Base-by-base conservation (phyloP, 2,329 filamentous ascomycete species). In the Mariannaea elegans region DNA sequence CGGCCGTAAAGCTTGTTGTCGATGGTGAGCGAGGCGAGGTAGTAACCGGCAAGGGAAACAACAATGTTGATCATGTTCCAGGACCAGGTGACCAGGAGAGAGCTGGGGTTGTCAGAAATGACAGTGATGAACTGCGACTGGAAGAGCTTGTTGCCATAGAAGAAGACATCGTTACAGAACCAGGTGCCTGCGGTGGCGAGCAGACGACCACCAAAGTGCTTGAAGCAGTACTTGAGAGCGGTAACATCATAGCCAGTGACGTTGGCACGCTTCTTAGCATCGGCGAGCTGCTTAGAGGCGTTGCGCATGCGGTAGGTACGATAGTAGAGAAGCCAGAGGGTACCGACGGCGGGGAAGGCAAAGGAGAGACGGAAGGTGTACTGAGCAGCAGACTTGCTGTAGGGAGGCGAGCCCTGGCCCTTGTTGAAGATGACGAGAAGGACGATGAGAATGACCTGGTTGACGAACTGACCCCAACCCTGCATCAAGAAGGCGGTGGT, bases 81-180 rank as follows among this genome's bases (percentile, higher is more conserved):
- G 45, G 92, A 82, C 94, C 94, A 98, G 61, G 85, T 89, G 31
- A 89, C 89, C 87, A 97, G 91, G 75, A 97, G 86, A 7, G 91
- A 93, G 32, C 82, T 78, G 64, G 87, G 85, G 65, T 84, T 78
- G 52, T 87, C 84, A 54, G 89, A 91, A 67, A 97, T 89, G 73
- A 95, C 90, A 29, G 81, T 82, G 79, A 97, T 97, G 80, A 97
- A 97, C 74, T 94, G 87, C 63, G 86, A 87, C 80, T 97, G 94
- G 86, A 97, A 97, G 53, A 97, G 89, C 85, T 97, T 97, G 89
- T 97, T 97, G 70, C 94, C 94, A 81, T 98, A 98, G 83, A 98
- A 98, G 85, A 98, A 97, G 67, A 98, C 90, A 73, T 98, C 94
- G 77, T 98, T 98, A 81, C 90, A 92, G 78, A 94, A 98, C 94